Base-by-base conservation (phyloP, 495 filamentous ascomycete species). In the Amniculicola lignicola region DNA sequence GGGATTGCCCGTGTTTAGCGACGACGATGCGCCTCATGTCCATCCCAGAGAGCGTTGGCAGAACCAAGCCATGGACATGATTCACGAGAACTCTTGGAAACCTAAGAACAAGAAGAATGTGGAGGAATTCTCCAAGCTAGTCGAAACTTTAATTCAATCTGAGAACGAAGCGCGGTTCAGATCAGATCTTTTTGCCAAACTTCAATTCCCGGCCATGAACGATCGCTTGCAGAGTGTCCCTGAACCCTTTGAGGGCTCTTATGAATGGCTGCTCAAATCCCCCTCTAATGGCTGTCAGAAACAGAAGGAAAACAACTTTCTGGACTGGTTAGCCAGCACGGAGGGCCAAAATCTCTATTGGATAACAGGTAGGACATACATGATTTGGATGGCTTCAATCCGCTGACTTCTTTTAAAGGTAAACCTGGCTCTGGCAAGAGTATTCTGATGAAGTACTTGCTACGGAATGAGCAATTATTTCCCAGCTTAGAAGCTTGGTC, bases 351-450 rank as follows among this genome's bases (percentile, higher is more conserved):
- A 57, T 18, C 19, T 51, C n/a, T 57, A 42, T 27, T 57, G 54
- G 54, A 36, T 57, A 2, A 49, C 54, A n/a, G 49, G 48, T 42
- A 39, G 24, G 51, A 21, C 36, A 0, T 16, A 1, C 5, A 2
- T 16, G 10, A 29, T 40, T 10, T 9, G 15, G 3, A 15, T 24
- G 1, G 21, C 4, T 12, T 21, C 21, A 6, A 14, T n/a, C 28
- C 9, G 21, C 49, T 52, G 22, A 52, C 15, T 2, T 24, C 9
- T 22, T 22, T 28, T 21, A 19, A 11, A 46, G 53, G 53, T 22
- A 60, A 60, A 19, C 49, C 42, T 14, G 57, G 47, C 1, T 54
- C 49, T 9, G 57, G 57, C 1, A 60, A 60, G 39, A 31, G 21
- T 27, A 44, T 37, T 1, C 49, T 60, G 7, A 60, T 54, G 49